Conservation (phyloP, 2,329 filamentous ascomycete genomes). For the Phialophora verrucosa region DNA sequence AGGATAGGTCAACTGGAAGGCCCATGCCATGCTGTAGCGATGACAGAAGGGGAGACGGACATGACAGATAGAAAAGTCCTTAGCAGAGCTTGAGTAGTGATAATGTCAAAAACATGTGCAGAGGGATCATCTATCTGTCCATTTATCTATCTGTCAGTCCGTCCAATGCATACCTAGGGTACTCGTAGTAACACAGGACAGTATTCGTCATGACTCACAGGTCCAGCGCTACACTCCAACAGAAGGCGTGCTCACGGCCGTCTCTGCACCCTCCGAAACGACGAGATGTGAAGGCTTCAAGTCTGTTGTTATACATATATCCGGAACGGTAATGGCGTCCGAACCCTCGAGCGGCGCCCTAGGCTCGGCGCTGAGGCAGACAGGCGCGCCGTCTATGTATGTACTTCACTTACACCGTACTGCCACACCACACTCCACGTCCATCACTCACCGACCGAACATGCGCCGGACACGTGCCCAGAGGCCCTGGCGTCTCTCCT, state of each 20-base stretch:
- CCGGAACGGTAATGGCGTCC: too few species aligned
- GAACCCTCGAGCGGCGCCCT: too few species aligned
- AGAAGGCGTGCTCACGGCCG: not conserved
- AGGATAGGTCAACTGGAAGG: not conserved
- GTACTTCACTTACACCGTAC: too few species aligned
- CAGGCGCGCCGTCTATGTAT: too few species aligned
- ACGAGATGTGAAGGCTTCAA: not conserved
- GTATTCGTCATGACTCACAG: not conserved
- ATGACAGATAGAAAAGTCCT: not conserved
- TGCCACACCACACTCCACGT: not conserved
- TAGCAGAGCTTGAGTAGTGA: not conserved
- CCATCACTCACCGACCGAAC: constrained; percentile 13
- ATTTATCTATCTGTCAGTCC: not conserved
- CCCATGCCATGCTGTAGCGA: not conserved
- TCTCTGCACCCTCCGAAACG: not conserved
- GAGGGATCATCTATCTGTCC: not conserved
- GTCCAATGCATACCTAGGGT: not conserved
- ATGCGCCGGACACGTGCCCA: constrained; percentile 16
- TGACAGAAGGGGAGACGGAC: not conserved
- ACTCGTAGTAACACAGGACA: not conserved
- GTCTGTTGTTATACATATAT: not conserved
- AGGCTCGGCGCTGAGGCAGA: too few species aligned
- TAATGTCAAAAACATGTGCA: not conserved
- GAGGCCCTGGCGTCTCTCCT: constrained; percentile 1
- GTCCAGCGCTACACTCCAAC: not conserved